A percentile compares a stretch with the other conserved stretches of the same genome.
phyloP scores from a whole-genome alignment of 2,329 filamentous ascomycete species.

The Podosphaera fusca region DNA sequence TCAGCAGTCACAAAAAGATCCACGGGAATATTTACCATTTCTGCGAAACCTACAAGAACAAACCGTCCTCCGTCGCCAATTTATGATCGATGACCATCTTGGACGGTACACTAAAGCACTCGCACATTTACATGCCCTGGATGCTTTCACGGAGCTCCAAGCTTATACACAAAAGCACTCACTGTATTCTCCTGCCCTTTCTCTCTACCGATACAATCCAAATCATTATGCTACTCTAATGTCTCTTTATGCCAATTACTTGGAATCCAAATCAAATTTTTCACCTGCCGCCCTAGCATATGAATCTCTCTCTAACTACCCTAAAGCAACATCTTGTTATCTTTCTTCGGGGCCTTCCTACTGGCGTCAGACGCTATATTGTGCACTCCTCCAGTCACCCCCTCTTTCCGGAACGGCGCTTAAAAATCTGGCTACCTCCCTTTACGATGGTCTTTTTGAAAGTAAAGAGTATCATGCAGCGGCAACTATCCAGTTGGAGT shows the following conservation, averaged over 20 bases:
- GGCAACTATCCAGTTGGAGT: slow-evolving; percentile 58
- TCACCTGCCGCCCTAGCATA: slow-evolving; percentile 78
- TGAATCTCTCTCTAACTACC: slow-evolving; percentile 58
- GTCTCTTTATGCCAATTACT: slow-evolving; percentile 53
- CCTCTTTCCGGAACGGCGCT: slow-evolving; percentile 38
- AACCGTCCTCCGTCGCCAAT: slow-evolving; percentile 45
- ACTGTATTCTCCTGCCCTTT: slow-evolving; percentile 56
- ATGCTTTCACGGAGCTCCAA: slow-evolving; percentile 55
- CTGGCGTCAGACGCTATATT: slow-evolving; percentile 80
- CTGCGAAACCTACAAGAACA: slow-evolving; percentile 67
- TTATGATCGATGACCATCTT: slow-evolving; percentile 76
- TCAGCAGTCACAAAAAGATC: slow-evolving; percentile 89
- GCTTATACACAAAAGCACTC: slow-evolving; percentile 56
- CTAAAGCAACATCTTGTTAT: slow-evolving; percentile 60
- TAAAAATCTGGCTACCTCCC: slow-evolving; percentile 40
- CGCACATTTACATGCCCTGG: slow-evolving; percentile 46
- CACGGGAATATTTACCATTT: slow-evolving; percentile 85
- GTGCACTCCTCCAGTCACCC: slow-evolving; percentile 42
- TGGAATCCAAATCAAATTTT: slow-evolving; percentile 52
- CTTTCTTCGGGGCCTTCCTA: slow-evolving; percentile 49
- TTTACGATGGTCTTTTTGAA: slow-evolving; percentile 62
- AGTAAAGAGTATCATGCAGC: slow-evolving; percentile 65
- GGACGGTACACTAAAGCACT: slow-evolving; percentile 57
- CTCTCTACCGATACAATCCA: slow-evolving; percentile 63
- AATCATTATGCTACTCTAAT: slow-evolving; percentile 45